phyloP scores from a whole-genome alignment of 1,139 yeast genomes.

The Pichia sp. region DNA sequence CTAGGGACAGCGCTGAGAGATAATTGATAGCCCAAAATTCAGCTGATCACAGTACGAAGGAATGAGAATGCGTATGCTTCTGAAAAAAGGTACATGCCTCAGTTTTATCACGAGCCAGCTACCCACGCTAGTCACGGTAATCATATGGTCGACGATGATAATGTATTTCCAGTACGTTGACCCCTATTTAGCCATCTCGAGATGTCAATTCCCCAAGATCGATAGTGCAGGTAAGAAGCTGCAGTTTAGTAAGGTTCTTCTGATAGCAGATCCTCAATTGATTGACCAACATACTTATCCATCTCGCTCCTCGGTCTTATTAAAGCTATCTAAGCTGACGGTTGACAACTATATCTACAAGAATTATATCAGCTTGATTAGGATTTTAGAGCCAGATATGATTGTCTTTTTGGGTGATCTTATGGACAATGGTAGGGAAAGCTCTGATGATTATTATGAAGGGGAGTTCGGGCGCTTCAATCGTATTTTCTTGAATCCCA shows the following conservation, averaged over 20 bases:
- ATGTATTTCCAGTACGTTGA: conserved; percentile 13
- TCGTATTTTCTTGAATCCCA: conserved; percentile 29
- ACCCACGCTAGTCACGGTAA: too few species aligned
- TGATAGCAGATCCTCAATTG: conserved; percentile 69
- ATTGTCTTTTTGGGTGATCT: conserved; percentile 48
- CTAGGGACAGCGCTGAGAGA: too few species aligned
- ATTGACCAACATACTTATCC: conserved; percentile 71
- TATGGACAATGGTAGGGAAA: conserved; percentile 45
- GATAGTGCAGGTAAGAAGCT: not conserved
- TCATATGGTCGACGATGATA: too few species aligned
- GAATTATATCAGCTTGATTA: conserved; percentile 36
- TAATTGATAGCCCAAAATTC: too few species aligned
- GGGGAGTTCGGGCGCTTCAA: conserved; percentile 35
- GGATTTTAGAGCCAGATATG: conserved; percentile 36
- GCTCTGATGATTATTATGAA: conserved; percentile 34
- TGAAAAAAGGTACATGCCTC: too few species aligned
- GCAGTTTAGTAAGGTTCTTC: conserved; percentile 15
- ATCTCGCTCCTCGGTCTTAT: conserved; percentile 32
- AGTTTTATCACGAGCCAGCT: too few species aligned
- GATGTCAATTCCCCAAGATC: conserved; percentile 10
- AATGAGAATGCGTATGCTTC: too few species aligned
- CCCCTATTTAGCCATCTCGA: conserved; percentile 11
- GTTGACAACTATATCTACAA: conserved; percentile 42
- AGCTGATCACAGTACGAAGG: too few species aligned
- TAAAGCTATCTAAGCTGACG: conserved; percentile 40